phyloP scores from a whole-genome alignment of 345 rosid genomes.

The Luvunga scandens region DNA sequence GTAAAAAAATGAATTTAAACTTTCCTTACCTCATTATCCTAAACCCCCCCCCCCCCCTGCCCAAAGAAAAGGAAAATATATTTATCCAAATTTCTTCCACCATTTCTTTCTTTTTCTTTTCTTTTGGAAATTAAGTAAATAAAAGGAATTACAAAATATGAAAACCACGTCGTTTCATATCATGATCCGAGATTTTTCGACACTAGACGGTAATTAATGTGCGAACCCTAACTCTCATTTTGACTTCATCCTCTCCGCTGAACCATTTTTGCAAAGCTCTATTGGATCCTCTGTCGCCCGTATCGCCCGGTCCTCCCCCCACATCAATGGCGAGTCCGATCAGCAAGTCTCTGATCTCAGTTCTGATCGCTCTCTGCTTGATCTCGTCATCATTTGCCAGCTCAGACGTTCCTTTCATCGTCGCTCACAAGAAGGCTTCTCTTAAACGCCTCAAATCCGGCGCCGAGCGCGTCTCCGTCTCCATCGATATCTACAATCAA shows the following conservation, averaged over 20 bases:
- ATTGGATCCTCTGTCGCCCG: not conserved
- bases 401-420: constrained; percentile 81
- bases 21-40: too few species aligned
- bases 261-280: not conserved
- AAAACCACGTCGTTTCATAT: not conserved
- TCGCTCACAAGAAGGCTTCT: constrained; percentile 91
- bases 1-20: too few species aligned
- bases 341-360: constrained; percentile 31
- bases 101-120: not conserved
- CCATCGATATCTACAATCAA: constrained; percentile 86
- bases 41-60: too few species aligned
- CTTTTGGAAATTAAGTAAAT: not conserved
- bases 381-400: constrained; percentile 50
- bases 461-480: constrained; percentile 77
- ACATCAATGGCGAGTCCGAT: constrained; percentile 31
- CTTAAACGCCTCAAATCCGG: constrained; percentile 81
- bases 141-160: not conserved
- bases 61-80: too few species aligned
- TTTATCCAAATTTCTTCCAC: too few species aligned
- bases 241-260: not conserved
- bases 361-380: constrained; percentile 38
- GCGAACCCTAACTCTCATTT: not conserved
- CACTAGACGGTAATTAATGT: not conserved
- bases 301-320: not conserved
- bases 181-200: not conserved